Conservation (phyloP, 2,329 filamentous ascomycete genomes). For the Stachybotrys chartarum region DNA sequence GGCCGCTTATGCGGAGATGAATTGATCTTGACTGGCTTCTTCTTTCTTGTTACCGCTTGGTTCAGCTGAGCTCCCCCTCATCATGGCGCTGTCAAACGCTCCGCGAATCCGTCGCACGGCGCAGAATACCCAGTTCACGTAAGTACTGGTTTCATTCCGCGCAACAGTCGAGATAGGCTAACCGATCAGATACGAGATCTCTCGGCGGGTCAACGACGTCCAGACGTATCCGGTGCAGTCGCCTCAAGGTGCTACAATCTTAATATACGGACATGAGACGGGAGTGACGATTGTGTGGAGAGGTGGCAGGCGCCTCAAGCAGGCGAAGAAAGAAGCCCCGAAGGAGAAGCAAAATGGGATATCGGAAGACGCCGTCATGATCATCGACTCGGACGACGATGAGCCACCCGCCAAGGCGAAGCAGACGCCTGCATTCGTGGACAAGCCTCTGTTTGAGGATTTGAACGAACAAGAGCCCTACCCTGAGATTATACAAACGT, state of each 20-base stretch:
- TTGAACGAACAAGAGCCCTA: slow-evolving; percentile 40
- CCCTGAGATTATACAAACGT: slow-evolving; percentile 49
- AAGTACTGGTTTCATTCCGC: slow-evolving; percentile 9
- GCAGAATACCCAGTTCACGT: slow-evolving; percentile 44
- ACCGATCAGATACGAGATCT: slow-evolving; percentile 47
- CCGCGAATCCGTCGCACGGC: slow-evolving; percentile 39
- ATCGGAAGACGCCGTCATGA: slow-evolving; percentile 48
- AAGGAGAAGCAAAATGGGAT: slow-evolving; percentile 45
- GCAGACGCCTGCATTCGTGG: slow-evolving; percentile 29
- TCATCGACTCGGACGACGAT: slow-evolving; percentile 58
- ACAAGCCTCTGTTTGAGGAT: slow-evolving; percentile 54
- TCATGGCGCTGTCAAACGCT: slow-evolving; percentile 23
- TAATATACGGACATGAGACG: slow-evolving; percentile 58
- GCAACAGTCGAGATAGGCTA: slow-evolving; percentile 3
- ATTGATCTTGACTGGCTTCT: neutral
- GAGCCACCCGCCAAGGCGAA: slow-evolving; percentile 28
- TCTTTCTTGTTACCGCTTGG: neutral
- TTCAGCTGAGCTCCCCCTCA: slow-evolving; percentile 9
- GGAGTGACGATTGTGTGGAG: slow-evolving; percentile 56
- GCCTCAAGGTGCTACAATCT: slow-evolving; percentile 54
- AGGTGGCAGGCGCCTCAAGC: slow-evolving; percentile 53
- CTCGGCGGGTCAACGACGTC: slow-evolving; percentile 50
- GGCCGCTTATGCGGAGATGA: neutral
- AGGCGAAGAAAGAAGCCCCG: slow-evolving; percentile 23
- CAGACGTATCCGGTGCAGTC: slow-evolving; percentile 56